A percentile compares a stretch with the other conserved stretches of the same genome.
Evolutionary conservation across 2,329 filamentous ascomycete species (phyloP).

Genomic region (Canariomyces notabilis): DNA sequence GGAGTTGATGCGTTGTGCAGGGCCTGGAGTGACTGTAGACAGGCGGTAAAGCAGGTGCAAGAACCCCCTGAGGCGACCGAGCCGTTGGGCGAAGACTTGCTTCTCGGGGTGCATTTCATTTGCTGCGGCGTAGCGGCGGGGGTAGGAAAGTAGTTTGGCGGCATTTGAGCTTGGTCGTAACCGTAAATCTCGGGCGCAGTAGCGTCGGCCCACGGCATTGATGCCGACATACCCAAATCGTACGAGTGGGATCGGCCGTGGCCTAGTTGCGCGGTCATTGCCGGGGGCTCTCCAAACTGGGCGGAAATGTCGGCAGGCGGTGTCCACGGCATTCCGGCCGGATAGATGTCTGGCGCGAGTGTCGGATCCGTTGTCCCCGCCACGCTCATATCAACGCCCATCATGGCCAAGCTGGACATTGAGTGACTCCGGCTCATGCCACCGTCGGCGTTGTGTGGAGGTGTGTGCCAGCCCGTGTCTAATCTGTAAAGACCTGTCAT

Average conservation of each 20-base stretch:
- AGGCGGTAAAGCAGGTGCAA: constrained; percentile 44
- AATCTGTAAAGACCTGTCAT: constrained; percentile 33
- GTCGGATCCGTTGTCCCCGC: constrained; percentile 20
- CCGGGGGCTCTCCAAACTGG: constrained; percentile 31
- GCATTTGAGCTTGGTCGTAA: constrained; percentile 30
- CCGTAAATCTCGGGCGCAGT: constrained; percentile 30
- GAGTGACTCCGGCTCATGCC: constrained; percentile 34
- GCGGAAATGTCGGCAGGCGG: constrained; percentile 34
- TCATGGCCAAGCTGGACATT: constrained; percentile 29
- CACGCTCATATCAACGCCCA: constrained; percentile 20
- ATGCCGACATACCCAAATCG: constrained; percentile 31
- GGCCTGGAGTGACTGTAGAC: constrained; percentile 42
- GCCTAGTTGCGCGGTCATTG: constrained; percentile 26
- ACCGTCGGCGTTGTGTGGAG: constrained; percentile 33
- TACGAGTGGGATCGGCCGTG: constrained; percentile 35
- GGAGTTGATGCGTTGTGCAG: constrained; percentile 42
- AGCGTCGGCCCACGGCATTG: constrained; percentile 30
- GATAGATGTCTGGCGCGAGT: constrained; percentile 32
- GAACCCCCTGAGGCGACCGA: constrained; percentile 26
- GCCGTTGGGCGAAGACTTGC: constrained; percentile 26
- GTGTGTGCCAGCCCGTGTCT: constrained; percentile 36
- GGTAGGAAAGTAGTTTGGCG: constrained; percentile 37
- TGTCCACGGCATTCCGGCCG: constrained; percentile 36
- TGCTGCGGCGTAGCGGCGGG: constrained; percentile 35
- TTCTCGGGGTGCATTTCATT: constrained; percentile 28